Conservation (phyloP, 306 rosid genomes). For the Alnus glutinosa region DNA sequence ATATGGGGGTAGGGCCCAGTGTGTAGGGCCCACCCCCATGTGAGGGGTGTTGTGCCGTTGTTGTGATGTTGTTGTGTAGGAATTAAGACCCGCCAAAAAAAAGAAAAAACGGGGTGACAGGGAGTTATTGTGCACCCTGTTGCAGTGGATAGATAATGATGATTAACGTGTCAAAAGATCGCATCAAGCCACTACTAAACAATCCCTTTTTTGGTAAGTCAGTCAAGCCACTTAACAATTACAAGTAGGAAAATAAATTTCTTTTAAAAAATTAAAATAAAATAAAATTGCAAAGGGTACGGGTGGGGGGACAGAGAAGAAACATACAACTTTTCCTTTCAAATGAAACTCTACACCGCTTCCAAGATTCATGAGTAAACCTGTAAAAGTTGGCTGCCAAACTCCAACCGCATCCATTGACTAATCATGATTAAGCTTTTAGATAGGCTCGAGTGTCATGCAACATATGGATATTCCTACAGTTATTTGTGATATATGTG, state of each 20-base stretch:
- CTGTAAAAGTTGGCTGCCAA: too few relatives aligned
- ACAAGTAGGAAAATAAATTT: not conserved
- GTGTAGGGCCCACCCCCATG: too few relatives aligned
- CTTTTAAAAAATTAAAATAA: not conserved
- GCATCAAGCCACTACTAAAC: conserved; percentile 5
- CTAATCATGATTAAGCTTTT: not conserved
- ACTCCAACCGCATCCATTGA: not conserved
- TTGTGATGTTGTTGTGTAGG: too few relatives aligned
- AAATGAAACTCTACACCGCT: not conserved
- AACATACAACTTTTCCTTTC: not conserved
- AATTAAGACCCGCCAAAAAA: too few relatives aligned
- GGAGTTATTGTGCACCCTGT: conserved; percentile 9
- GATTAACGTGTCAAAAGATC: conserved; percentile 13
- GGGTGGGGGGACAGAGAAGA: not conserved
- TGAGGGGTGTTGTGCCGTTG: too few relatives aligned
- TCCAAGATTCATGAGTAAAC: not conserved
- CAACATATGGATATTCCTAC: too few relatives aligned
- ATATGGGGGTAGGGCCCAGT: too few relatives aligned
- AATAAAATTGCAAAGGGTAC: not conserved
- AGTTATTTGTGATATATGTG: too few relatives aligned
- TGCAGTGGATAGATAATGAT: not conserved
- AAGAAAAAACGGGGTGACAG: not conserved
- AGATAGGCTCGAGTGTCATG: too few relatives aligned
- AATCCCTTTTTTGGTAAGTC: too few relatives aligned
- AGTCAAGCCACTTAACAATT: not conserved